Conservation (phyloP, 163 green algal genomes). For the Scenedesmus sp. region DNA sequence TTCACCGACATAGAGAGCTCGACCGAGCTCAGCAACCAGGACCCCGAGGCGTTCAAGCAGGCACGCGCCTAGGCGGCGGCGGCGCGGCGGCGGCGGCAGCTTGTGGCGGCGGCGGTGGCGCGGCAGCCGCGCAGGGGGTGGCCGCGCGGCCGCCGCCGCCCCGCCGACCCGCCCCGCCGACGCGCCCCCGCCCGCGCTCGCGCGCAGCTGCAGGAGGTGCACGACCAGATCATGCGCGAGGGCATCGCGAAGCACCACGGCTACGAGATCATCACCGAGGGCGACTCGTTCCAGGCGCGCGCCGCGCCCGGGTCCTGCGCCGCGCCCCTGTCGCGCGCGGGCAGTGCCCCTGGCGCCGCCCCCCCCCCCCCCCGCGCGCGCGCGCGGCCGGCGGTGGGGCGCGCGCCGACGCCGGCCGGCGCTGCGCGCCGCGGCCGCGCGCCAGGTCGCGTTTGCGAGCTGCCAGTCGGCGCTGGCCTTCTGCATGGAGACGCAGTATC, state of each 20-base stretch:
- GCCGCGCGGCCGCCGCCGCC: too few species aligned
- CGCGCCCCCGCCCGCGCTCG: too few species aligned
- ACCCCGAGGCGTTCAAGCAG: constrained; percentile 39
- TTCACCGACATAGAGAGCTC: constrained; percentile 76
- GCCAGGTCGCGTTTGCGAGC: constrained; percentile 33
- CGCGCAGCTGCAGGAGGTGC: constrained; percentile 69
- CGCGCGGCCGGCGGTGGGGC: too few species aligned
- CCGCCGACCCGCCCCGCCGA: too few species aligned
- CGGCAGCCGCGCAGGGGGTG: too few species aligned
- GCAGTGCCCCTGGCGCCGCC: too few species aligned
- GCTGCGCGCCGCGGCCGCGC: too few species aligned
- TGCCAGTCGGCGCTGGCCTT: constrained; percentile 54
- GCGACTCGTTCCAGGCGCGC: constrained; percentile 81
- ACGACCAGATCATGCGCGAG: constrained; percentile 81
- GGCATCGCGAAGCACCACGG: constrained; percentile 60
- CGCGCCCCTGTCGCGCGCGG: constrained; percentile 42
- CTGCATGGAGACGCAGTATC: constrained; percentile 79
- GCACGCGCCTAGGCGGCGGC: too few species aligned
- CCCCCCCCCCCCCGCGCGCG: too few species aligned
- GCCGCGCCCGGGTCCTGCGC: constrained; percentile 70
- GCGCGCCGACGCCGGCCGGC: too few species aligned
- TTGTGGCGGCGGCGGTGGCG: too few species aligned
- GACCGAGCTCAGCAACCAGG: constrained; percentile 59
- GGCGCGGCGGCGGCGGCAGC: too few species aligned
- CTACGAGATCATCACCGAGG: constrained; percentile 55